Percentiles rank a stretch among this genome's conserved stretches.
Conservation (phyloP, 2,329 filamentous ascomycete species). For the Westerdykella sp. region DNA sequence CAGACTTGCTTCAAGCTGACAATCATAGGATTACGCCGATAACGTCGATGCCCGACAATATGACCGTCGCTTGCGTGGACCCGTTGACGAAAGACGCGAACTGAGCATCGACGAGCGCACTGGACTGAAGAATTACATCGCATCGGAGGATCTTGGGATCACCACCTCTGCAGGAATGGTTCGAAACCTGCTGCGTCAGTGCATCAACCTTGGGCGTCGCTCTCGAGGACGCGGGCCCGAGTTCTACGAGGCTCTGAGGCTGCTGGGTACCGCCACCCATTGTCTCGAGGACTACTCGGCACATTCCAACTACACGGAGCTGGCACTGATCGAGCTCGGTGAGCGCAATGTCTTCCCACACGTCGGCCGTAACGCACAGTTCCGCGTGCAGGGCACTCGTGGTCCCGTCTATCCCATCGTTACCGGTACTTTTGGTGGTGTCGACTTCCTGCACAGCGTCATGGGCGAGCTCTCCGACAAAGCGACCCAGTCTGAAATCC, state of each 20-base stretch:
- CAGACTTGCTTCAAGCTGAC: not conserved
- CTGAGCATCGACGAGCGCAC: constrained; percentile 63
- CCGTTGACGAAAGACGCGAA: constrained; percentile 72
- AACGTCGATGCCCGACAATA: constrained; percentile 80
- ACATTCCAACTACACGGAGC: constrained; percentile 88
- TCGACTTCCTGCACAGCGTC: constrained; percentile 89
- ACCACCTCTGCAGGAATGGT: constrained; percentile 77
- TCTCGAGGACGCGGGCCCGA: constrained; percentile 71
- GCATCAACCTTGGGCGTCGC: constrained; percentile 71
- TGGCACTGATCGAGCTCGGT: constrained; percentile 80
- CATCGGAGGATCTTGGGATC: constrained; percentile 70
- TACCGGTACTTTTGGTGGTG: constrained; percentile 89
- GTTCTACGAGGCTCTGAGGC: constrained; percentile 76
- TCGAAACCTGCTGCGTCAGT: constrained; percentile 63
- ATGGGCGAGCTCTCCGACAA: constrained; percentile 78
- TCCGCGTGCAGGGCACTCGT: constrained; percentile 62
- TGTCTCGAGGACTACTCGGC: constrained; percentile 86
- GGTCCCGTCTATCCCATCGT: constrained; percentile 70
- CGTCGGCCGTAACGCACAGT: constrained; percentile 66
- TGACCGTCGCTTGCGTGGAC: constrained; percentile 72
- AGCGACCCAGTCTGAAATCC: constrained; percentile 81
- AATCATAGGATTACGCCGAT: constrained; percentile 66
- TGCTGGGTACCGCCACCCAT: constrained; percentile 82
- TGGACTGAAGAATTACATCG: constrained; percentile 87
- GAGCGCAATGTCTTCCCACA: constrained; percentile 80